A percentile compares a stretch with the other conserved stretches of the same genome.
Conservation (phyloP, 768 basidiomycete genomes). For the Mycena venus region DNA sequence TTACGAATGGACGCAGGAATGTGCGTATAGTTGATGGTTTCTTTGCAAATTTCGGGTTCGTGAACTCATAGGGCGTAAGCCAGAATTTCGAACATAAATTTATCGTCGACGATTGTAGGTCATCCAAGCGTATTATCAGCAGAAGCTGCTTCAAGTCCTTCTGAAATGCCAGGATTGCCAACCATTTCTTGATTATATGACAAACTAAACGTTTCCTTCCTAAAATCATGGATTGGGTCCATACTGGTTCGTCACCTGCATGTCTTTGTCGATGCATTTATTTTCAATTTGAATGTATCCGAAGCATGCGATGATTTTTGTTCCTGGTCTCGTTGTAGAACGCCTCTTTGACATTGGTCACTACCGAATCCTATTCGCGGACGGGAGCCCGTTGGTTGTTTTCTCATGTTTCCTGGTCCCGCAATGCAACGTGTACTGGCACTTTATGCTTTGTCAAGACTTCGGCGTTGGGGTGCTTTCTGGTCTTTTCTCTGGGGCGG, state of each 20-base stretch:
- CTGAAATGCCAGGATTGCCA: neutral
- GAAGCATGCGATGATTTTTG: neutral
- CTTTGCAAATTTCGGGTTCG: too few species aligned
- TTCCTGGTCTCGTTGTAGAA: neutral
- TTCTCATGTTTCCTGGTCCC: slow-evolving; percentile 61
- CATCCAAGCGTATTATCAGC: neutral
- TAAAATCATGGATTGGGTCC: neutral
- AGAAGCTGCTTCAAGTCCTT: neutral
- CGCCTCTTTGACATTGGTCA: neutral
- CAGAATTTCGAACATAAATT: too few species aligned
- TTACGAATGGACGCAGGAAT: too few species aligned
- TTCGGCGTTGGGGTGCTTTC: slow-evolving; percentile 60
- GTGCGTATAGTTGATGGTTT: too few species aligned
- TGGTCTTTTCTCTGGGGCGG: too few species aligned
- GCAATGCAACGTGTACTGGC: slow-evolving; percentile 70
- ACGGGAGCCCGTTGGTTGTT: slow-evolving; percentile 55
- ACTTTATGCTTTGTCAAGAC: slow-evolving; percentile 70
- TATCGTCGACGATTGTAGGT: too few species aligned
- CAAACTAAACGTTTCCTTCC: neutral
- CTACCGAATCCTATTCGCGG: slow-evolving; percentile 34
- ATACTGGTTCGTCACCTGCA: neutral
- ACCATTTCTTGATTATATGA: neutral
- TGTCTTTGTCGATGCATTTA: neutral
- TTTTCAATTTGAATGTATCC: too few species aligned
- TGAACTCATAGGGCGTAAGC: too few species aligned